Conservation (phyloP, 2,329 filamentous ascomycete species). For the Aciculosporium take region DNA sequence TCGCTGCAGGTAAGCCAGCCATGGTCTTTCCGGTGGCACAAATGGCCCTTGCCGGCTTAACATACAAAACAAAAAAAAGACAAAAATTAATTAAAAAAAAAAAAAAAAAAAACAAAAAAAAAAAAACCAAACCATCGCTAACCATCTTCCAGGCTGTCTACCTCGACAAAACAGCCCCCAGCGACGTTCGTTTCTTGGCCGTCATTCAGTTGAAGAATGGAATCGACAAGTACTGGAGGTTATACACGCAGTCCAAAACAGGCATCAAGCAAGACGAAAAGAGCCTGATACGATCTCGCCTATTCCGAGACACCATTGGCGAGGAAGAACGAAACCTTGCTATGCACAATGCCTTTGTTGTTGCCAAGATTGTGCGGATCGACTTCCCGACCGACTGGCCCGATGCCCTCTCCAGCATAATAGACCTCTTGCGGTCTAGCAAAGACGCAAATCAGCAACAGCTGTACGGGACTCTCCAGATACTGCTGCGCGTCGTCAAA, state of each 20-base stretch:
- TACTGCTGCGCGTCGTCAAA: conserved; percentile 78
- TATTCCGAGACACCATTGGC: conserved; percentile 63
- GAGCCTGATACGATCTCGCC: conserved; percentile 54
- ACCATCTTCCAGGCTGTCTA: conserved; percentile 50
- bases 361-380: conserved; percentile 76
- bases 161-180: conserved; percentile 61
- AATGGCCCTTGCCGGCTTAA: too few species aligned
- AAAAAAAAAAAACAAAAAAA: background rate
- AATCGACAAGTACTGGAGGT: conserved; percentile 85
- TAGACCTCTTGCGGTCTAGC: conserved; percentile 44
- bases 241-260: conserved; percentile 40
- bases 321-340: conserved; percentile 66
- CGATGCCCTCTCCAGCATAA: conserved; percentile 43
- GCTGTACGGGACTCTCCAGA: conserved; percentile 57
- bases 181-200: conserved; percentile 72
- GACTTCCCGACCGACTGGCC: conserved; percentile 85
- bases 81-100: background rate
- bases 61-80: background rate
- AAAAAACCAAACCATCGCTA: background rate
- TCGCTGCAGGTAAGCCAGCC: conserved; percentile 45
- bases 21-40: too few species aligned
- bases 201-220: conserved; percentile 95
- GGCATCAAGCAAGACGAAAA: conserved; percentile 66
- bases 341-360: conserved; percentile 73
- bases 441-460: conserved; percentile 45